Evolutionary conservation across 352 stramenopile genomes (phyloP), one percentile per base, ranked within the genome.

Genomic region (Phytophthora boehmeriae): DNA sequence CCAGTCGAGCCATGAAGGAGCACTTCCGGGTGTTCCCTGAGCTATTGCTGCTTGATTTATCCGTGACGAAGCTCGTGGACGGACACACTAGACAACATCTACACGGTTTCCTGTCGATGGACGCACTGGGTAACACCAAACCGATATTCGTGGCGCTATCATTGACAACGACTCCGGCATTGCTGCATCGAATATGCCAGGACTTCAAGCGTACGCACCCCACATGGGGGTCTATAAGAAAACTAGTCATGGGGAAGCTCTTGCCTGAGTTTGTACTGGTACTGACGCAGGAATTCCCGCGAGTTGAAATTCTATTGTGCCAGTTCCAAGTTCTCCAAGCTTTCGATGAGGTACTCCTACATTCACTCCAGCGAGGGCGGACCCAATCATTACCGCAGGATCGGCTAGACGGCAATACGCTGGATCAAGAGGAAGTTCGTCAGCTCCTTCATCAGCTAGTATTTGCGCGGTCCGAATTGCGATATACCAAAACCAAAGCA

Each of bases 141-240:
- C 82, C 82, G 2, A 75, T 88, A 28, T 91, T 88, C 51, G 23
- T 91, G 1, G 68, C 69, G 10, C 77, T 80, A 34, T 84, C 82
- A 22, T 71, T 76, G 38, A 64, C 83, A 59, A 77, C 75, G 32
- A 81, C 76, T 6, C 55, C 66, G 17, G 73, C 77, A 32, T 44
- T 91, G 28, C 59, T 91, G 8, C 79, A 68, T 42, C 77, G 82
- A 41, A 83, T 88, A 25, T 89, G 79, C 39, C 77, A 84, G 25
- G 82, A 91, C 54, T 89, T 91, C 39, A 91, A 91, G 61, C 78
- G 82, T 5, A 91, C 82, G 10, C 82, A 91, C 43, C 82, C 79
- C 14, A 72, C 65, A 20, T 91, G 82, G 82, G 69, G 46, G 22
- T 68, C 76, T 30, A 78, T 79, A 39, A 91, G 89, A 52, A 72